Base-by-base conservation (phyloP, 2,329 filamentous ascomycete genomes). In the Cladorrhinum sp. region DNA sequence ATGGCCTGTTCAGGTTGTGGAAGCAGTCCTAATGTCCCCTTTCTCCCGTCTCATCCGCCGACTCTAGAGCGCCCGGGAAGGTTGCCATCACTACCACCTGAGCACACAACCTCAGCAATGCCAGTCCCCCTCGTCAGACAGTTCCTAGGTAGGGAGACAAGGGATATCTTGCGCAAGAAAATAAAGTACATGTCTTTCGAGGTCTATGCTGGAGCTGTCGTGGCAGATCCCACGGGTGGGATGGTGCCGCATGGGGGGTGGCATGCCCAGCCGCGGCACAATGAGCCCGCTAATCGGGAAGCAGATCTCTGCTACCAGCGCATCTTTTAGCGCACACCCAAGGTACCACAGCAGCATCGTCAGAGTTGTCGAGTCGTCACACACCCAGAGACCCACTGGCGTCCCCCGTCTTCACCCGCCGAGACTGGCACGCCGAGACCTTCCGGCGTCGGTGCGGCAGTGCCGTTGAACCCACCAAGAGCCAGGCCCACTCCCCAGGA, bases 371-470 rank as follows among this genome's bases (percentile, higher is more conserved):
- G 64, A 60, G 55, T 64, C 62, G 62, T 66, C 65, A 68, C 56
- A 52, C 62, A 61, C 51, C 53, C n/a, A n/a, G n/a, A n/a, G n/a
- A n/a, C n/a, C 27, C 58, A 55, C 51, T 32, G 55, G 41, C 2
- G 8, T 32, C 23, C 32, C 61, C 59, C 49, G 38, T 64, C 54
- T 59, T 62, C 41, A 53, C 25, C 32, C 55, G 55, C 59, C 60
- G 53, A 57, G 61, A 58, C 62, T 57, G 52, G 55, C 58, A 56
- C 60, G 57, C 62, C 63, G 59, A 63, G 58, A 41, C 62, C 59
- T 41, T 57, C 64, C 57, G 61, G 59, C 54, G 58, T 63, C 58
- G 64, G 60, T 64, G 64, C 62, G 65, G 64, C 61, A 62, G 62
- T 65, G 64, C 49, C 49, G 41, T 48, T 58, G 41, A 41, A 45